phyloP scores from a whole-genome alignment of 75 land plant species.

The Pinus tabuliformis region DNA sequence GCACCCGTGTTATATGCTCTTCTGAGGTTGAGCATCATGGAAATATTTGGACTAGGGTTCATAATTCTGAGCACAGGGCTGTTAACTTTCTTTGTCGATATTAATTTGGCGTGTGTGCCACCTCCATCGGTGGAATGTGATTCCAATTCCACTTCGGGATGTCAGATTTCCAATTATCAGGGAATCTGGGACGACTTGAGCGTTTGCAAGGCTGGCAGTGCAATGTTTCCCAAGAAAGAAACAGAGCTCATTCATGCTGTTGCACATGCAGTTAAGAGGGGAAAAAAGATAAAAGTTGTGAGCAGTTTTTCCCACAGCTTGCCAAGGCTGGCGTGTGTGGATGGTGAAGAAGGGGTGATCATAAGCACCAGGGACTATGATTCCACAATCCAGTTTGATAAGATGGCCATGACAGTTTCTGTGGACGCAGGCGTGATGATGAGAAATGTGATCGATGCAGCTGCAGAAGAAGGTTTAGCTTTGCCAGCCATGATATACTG shows the following conservation, averaged over 20 bases:
- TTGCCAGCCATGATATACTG: constrained; percentile 12
- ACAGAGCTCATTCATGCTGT: constrained; percentile 31
- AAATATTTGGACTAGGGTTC: too few relatives aligned
- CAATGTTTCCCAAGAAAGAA: constrained; percentile 24
- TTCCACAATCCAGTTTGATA: constrained; percentile 5
- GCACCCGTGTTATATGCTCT: too few relatives aligned
- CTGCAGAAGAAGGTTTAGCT: constrained; percentile 9
- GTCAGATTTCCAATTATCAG: constrained; percentile 12
- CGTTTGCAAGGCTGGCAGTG: constrained; percentile 18
- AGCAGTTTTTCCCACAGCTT: constrained; percentile 21
- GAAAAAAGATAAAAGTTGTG: constrained; percentile 35
- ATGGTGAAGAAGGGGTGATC: constrained; percentile 19
- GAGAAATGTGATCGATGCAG: constrained; percentile 7
- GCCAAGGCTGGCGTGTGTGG: constrained; percentile 23
- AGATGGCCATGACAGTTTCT: constrained; percentile 10
- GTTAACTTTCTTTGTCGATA: too few relatives aligned
- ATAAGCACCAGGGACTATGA: constrained; percentile 32
- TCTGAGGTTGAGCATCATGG: too few relatives aligned
- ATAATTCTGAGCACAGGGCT: too few relatives aligned
- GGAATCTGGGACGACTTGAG: constrained; percentile 25
- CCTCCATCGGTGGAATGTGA: too few relatives aligned
- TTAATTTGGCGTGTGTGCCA: too few relatives aligned
- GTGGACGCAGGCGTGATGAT: constrained; percentile 28
- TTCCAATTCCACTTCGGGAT: not conserved
- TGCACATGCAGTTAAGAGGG: constrained; percentile 17